Evolutionary conservation across 83 land plant species (phyloP).

Genomic region (Thuja plicata): DNA sequence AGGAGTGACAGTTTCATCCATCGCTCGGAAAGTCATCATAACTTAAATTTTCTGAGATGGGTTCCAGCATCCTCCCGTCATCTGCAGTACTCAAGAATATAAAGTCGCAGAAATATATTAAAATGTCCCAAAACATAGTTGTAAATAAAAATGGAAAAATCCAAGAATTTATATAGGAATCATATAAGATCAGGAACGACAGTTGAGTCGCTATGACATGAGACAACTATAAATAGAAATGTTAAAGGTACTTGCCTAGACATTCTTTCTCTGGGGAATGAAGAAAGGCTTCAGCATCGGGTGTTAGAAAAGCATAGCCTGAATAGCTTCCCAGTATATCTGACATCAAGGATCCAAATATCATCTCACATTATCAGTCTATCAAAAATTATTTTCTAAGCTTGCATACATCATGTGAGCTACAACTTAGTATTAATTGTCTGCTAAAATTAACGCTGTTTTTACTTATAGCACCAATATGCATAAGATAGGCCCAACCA

Average conservation of each 20-base stretch:
- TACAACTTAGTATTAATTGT: background rate
- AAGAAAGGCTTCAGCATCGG: slow-evolving; percentile 35
- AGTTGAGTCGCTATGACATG: background rate
- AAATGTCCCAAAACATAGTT: background rate
- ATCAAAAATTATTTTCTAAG: background rate
- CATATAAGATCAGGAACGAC: background rate
- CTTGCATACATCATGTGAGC: background rate
- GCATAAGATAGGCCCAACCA: background rate
- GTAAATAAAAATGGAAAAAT: background rate
- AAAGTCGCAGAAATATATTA: slow-evolving; percentile 15
- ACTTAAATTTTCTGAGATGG: slow-evolving; percentile 51
- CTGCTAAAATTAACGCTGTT: background rate
- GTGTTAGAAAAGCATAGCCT: slow-evolving; percentile 46
- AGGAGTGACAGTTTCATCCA: slow-evolving; percentile 6
- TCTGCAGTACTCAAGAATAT: slow-evolving; percentile 20
- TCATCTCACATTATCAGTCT: background rate
- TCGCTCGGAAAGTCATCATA: slow-evolving; percentile 55
- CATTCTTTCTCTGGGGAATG: slow-evolving; percentile 30
- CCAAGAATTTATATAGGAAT: background rate
- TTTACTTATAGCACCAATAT: background rate
- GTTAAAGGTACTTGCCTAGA: slow-evolving; percentile 28
- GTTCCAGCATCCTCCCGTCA: slow-evolving; percentile 32
- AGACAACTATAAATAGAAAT: background rate
- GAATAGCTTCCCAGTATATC: slow-evolving; percentile 64
- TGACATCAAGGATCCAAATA: slow-evolving; percentile 14